phyloP scores from a whole-genome alignment of 768 basidiomycete species.

The Auricularia auricula-judae region DNA sequence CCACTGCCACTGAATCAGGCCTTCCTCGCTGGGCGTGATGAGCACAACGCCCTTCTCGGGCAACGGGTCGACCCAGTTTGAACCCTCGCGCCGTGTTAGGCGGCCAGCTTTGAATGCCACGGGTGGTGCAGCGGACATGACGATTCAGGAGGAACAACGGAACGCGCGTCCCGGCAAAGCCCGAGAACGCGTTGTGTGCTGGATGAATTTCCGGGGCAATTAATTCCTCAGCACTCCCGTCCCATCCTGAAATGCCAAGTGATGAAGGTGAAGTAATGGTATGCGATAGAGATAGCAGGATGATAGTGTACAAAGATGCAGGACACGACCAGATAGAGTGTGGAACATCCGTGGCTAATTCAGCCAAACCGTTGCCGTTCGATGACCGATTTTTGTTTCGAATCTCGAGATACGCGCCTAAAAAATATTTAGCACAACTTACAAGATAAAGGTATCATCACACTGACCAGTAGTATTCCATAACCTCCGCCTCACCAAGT shows the following conservation, averaged over 20 bases:
- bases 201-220: no score
- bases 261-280: no score
- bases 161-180: no score
- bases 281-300: not conserved
- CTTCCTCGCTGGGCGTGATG: constrained; percentile 61
- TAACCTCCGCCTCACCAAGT: constrained; percentile 81
- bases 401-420: constrained; percentile 72
- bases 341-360: not conserved
- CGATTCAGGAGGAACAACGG: not conserved
- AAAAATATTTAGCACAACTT: not conserved
- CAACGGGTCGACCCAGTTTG: constrained; percentile 56
- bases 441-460: constrained; percentile 4
- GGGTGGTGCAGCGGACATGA: constrained; percentile 2
- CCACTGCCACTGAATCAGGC: constrained; percentile 70
- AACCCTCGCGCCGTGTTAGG: constrained; percentile 54
- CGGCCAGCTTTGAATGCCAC: constrained; percentile 59
- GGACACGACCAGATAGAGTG: not conserved
- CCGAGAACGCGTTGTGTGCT: no score
- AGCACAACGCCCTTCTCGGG: constrained; percentile 66
- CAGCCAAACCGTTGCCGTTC: constrained; percentile 32
- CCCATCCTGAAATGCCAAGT: no score
- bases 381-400: constrained; percentile 68
- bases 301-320: not conserved
- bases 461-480: constrained; percentile 86
- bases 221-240: no score